Evolutionary conservation across 257 asterid species (phyloP).

Genomic region (Solanum habrochaites): DNA sequence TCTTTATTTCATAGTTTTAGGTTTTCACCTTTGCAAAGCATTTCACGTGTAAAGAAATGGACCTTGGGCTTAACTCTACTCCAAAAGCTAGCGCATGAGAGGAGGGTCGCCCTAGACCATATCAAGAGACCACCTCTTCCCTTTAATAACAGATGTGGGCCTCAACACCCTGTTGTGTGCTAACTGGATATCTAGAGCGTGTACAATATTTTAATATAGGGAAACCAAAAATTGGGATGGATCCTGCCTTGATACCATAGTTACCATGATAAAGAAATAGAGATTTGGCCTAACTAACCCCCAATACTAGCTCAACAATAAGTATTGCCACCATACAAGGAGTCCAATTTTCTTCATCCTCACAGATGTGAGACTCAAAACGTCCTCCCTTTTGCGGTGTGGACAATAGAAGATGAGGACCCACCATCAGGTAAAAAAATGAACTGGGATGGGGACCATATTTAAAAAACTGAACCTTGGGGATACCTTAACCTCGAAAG

Average conservation of each 20-base stretch:
- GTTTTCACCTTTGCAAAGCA: not conserved
- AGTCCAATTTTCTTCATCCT: not conserved
- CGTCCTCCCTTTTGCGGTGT: not conserved
- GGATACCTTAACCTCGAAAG: not conserved
- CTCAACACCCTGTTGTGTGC: not conserved
- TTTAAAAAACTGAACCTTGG: not conserved
- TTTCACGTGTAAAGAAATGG: not conserved
- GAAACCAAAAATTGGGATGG: not conserved
- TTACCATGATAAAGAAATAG: not conserved
- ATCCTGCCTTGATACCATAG: not conserved
- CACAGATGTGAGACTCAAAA: not conserved
- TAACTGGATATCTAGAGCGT: not conserved
- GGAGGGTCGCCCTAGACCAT: not conserved
- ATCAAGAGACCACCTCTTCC: not conserved
- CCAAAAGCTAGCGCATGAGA: not conserved
- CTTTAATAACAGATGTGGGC: not conserved
- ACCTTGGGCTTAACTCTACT: not conserved
- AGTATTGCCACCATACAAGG: not conserved
- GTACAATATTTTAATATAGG: not conserved
- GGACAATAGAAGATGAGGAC: not conserved
- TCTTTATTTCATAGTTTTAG: not conserved
- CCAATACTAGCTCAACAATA: not conserved
- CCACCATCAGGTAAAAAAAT: not conserved
- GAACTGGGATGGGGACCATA: not conserved
- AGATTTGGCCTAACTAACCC: not conserved